A percentile compares a stretch with the other conserved stretches of the same genome.
Conservation (phyloP, 176 grass and related monocot genomes). For the Lolium perenne region DNA sequence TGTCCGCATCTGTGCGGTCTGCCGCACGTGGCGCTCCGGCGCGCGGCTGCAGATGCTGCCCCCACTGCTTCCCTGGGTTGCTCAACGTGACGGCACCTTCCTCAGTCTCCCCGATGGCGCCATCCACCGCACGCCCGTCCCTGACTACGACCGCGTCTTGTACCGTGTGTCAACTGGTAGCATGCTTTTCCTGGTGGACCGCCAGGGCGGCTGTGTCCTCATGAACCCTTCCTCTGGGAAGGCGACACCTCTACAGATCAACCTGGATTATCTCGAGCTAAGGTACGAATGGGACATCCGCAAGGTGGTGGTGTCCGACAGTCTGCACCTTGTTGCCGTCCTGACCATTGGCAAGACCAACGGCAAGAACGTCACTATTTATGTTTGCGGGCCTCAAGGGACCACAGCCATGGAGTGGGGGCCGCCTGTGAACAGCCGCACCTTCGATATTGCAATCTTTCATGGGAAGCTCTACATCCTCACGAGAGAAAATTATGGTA, state of each 20-base stretch:
- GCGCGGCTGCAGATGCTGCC: background rate
- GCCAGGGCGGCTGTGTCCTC: background rate
- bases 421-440: background rate
- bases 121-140: background rate
- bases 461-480: background rate
- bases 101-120: background rate
- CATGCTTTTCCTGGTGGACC: constrained; percentile 3
- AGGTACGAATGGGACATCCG: background rate
- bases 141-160: background rate
- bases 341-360: background rate
- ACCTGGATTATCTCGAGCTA: background rate
- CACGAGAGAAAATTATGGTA: background rate
- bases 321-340: background rate
- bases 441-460: background rate
- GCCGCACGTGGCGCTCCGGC: background rate
- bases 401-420: background rate
- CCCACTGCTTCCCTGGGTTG: background rate
- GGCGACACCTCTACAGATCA: background rate
- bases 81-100: background rate
- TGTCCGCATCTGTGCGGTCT: background rate
- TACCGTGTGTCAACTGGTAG: background rate
- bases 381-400: background rate
- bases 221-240: background rate
- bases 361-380: background rate
- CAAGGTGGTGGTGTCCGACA: background rate